Evolutionary conservation across 2,329 filamentous ascomycete species (phyloP).

Genomic region (Talaromyces sp.): DNA sequence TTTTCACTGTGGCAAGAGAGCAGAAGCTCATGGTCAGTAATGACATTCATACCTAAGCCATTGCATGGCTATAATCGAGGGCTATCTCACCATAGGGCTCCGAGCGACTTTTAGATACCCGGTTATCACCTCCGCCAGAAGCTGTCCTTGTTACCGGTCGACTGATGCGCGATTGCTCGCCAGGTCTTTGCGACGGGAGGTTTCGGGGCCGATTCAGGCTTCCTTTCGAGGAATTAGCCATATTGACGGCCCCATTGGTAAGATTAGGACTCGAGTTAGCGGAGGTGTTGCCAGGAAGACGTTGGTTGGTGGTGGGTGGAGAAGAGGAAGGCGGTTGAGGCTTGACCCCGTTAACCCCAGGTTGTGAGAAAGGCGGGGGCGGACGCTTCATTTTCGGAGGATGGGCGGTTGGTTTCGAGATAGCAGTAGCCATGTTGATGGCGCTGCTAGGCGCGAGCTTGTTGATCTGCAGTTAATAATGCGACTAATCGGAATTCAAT

Average conservation of each 20-base stretch:
- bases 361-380: constrained; percentile 66
- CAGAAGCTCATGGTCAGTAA: constrained; percentile 18
- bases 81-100: constrained; percentile 50
- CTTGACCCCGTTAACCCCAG: constrained; percentile 59
- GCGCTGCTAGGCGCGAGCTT: constrained; percentile 22
- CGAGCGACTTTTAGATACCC: constrained; percentile 40
- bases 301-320: constrained; percentile 57
- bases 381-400: constrained; percentile 69
- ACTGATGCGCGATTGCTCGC: constrained; percentile 37
- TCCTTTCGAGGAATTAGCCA: constrained; percentile 29
- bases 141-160: constrained; percentile 38
- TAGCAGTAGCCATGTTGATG: constrained; percentile 47
- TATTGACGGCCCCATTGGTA: constrained; percentile 34
- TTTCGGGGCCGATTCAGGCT: constrained; percentile 58
- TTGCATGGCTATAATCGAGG: constrained; percentile 1
- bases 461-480: constrained; percentile 18
- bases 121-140: constrained; percentile 36
- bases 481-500: constrained; percentile 30
- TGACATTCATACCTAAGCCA: constrained; percentile 4
- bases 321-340: constrained; percentile 64
- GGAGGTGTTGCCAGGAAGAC: constrained; percentile 51
- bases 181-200: constrained; percentile 51
- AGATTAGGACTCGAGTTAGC: constrained; percentile 49
- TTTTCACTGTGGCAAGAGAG: constrained; percentile 61
- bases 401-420: constrained; percentile 48